These are phyloP conservation scores for Taiozyma onychis DNA, from an alignment of 1,139 yeast genomes.

Conservation along the genomic window DNA sequence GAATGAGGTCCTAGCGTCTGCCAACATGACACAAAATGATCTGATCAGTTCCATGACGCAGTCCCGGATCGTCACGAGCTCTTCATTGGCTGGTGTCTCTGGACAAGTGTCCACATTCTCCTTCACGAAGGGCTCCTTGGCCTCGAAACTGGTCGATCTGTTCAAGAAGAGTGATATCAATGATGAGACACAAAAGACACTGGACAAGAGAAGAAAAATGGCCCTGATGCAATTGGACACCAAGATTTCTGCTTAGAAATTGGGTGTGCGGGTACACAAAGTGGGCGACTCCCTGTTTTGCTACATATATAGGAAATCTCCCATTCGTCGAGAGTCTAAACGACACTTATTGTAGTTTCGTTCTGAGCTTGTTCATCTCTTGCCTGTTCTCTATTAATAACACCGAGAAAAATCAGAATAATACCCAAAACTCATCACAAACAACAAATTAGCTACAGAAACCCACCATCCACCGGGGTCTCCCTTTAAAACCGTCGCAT, in stretches of 20 bases:
- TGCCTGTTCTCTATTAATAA: no score
- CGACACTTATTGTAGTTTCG: no score
- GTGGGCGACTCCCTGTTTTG: no score
- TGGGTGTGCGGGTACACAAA: no score
- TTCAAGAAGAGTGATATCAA: conserved; percentile 20
- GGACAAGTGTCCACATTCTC: conserved; percentile 25
- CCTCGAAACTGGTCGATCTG: conserved; percentile 3
- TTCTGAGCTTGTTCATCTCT: no score
- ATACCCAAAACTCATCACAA: not conserved
- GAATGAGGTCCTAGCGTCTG: conserved; percentile 20
- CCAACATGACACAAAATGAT: conserved; percentile 14
- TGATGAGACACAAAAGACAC: conserved; percentile 17
- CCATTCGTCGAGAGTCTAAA: no score
- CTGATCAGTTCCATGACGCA: conserved; percentile 27
- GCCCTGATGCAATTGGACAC: conserved; percentile 38
- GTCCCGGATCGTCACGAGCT: conserved; percentile 36
- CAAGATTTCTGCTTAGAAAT: not conserved
- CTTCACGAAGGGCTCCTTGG: conserved; percentile 14
- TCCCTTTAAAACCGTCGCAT: not conserved
- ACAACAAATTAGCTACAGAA: not conserved
- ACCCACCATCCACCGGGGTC: not conserved
- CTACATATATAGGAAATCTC: no score
- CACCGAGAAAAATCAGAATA: no score
- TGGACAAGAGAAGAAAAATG: conserved; percentile 39
- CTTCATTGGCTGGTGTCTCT: conserved; percentile 38